phyloP scores from a whole-genome alignment of 1,284 basidiomycete genomes.

The Pulveroboletus sp. region DNA sequence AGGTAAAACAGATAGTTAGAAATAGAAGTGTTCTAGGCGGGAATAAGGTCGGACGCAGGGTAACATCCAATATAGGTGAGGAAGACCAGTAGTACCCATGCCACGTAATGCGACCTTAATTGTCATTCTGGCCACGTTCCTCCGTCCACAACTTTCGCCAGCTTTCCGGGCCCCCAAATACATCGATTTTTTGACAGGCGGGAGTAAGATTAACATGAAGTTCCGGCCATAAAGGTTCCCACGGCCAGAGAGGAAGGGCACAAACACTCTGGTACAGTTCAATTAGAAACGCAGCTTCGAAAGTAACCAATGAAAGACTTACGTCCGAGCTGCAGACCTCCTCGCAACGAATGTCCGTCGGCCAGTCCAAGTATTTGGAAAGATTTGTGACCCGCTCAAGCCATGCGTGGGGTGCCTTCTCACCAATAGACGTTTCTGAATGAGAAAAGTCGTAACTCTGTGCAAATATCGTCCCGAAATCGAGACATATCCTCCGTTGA shows the following conservation, averaged over 20 bases:
- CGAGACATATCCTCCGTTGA: slow-evolving; percentile 3
- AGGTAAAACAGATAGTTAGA: not conserved
- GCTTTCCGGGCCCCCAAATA: slow-evolving; percentile 4
- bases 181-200: slow-evolving; percentile 7
- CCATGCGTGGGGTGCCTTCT: not conserved
- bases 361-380: slow-evolving; percentile 7
- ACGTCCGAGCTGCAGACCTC: slow-evolving; percentile 1
- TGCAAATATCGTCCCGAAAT: slow-evolving; percentile 8
- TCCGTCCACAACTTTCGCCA: slow-evolving; percentile 7
- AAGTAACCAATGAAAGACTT: not conserved
- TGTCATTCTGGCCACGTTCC: not conserved
- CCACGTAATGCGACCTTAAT: not conserved
- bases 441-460: not conserved
- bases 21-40: not conserved
- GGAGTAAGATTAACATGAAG: slow-evolving; percentile 4
- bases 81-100: not conserved
- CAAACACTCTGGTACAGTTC: not conserved
- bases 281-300: not conserved
- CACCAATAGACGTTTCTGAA: not conserved
- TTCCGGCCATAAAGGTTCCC: slow-evolving; percentile 1
- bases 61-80: not conserved
- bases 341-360: slow-evolving; percentile 4
- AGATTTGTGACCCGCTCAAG: not conserved
- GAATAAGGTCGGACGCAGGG: not conserved
- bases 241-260: slow-evolving; percentile 5